These are phyloP conservation scores for Amauroascus verrucosus DNA, from an alignment of 2,329 filamentous ascomycete species.

Conservation along the genomic window DNA sequence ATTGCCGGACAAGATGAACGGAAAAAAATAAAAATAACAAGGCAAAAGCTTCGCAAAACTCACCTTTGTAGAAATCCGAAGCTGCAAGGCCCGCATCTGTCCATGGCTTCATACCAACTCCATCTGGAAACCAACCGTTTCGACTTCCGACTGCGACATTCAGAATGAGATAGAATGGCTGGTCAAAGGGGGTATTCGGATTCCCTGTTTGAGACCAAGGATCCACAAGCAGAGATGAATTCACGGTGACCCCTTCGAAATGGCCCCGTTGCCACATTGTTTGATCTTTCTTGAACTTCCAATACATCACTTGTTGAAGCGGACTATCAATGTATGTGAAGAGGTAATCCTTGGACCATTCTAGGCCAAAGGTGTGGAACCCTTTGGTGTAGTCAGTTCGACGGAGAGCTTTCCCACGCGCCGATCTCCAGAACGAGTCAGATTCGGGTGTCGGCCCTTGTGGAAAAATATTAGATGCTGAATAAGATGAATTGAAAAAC, in stretches of 20 bases:
- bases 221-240: slow-evolving; percentile 35
- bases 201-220: slow-evolving; percentile 37
- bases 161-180: slow-evolving; percentile 43
- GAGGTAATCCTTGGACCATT: slow-evolving; percentile 45
- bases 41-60: slow-evolving; percentile 18
- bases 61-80: slow-evolving; percentile 35
- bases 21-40: background rate
- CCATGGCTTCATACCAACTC: slow-evolving; percentile 40
- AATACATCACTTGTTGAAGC: slow-evolving; percentile 25
- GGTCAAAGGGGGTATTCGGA: slow-evolving; percentile 44
- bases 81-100: slow-evolving; percentile 30
- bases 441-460: slow-evolving; percentile 12
- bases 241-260: slow-evolving; percentile 35
- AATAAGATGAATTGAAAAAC: background rate
- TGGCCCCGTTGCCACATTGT: slow-evolving; percentile 31
- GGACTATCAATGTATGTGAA: slow-evolving; percentile 45
- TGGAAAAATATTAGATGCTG: background rate
- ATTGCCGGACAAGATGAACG: background rate
- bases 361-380: slow-evolving; percentile 45
- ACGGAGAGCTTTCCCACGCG: slow-evolving; percentile 21
- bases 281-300: slow-evolving; percentile 23
- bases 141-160: slow-evolving; percentile 43
- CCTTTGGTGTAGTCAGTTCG: slow-evolving; percentile 21
- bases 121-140: slow-evolving; percentile 43
- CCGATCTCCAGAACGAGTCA: slow-evolving; percentile 22